Percentiles rank a stretch among this genome's conserved stretches.
Evolutionary conservation across 805 yeast species (phyloP).

Genomic region (Starmerella kuoi): DNA sequence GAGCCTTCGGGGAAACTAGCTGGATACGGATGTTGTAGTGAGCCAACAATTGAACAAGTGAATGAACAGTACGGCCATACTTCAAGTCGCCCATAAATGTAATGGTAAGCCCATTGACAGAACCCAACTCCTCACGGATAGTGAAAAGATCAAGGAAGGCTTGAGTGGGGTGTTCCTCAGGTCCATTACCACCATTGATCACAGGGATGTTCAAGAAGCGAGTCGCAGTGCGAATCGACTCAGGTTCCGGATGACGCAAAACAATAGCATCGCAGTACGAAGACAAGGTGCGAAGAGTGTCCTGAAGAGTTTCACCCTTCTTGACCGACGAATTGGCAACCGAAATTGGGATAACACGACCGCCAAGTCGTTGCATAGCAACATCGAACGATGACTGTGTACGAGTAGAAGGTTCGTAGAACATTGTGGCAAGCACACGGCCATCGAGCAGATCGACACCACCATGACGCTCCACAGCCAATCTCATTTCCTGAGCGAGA

Average conservation of each 20-base stretch:
- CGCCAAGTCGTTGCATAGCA: conserved; percentile 99
- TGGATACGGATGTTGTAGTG: conserved; percentile 90
- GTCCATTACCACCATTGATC: conserved; percentile 94
- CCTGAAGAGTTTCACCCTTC: conserved; percentile 97
- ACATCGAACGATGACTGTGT: conserved; percentile 95
- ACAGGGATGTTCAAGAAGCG: conserved; percentile 95
- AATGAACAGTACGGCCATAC: conserved; percentile 97
- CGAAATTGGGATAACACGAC: conserved; percentile 81
- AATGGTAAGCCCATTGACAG: conserved; percentile 93
- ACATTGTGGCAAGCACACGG: conserved; percentile 82
- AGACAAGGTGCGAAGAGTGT: conserved; percentile 87
- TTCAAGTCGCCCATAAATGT: conserved; percentile 98
- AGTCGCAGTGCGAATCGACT: conserved; percentile 86
- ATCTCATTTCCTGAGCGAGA: conserved; percentile 95
- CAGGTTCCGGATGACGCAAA: conserved; percentile 89
- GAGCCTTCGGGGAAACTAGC: conserved; percentile 80
- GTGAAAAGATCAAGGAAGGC: conserved; percentile 96
- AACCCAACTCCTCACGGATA: conserved; percentile 96
- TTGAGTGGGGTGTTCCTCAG: conserved; percentile 97
- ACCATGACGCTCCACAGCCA: conserved; percentile 93
- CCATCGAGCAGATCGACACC: conserved; percentile 84
- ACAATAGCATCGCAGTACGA: conserved; percentile 96
- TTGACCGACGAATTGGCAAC: conserved; percentile 85
- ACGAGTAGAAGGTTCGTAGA: conserved; percentile 97
- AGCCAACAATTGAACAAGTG: conserved; percentile 76